Base-by-base conservation (phyloP, 306 rosid species). In the Heteromeles arbutifolia region DNA sequence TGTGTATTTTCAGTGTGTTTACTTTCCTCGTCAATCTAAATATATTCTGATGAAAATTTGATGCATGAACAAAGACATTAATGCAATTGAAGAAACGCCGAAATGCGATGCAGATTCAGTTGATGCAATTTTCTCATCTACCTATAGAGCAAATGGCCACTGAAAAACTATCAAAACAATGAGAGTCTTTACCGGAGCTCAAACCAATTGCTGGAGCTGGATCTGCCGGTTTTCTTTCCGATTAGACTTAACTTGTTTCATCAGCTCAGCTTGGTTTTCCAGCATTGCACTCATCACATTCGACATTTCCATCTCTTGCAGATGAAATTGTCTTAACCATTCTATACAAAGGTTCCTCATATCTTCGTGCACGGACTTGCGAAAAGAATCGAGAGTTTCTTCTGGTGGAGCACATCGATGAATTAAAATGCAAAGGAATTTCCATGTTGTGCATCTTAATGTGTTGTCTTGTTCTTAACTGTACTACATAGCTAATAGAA, bases 291-390 rank as follows among this genome's bases (percentile, higher is more conserved):
- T 87, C 93, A 83, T 81, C 75, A 79, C 83, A 5, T 80, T 78
- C 18, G 96, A 85, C 88, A 84, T 87, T 75, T 88, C 91, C 77
- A 75, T 89, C 97, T 92, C 98, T 72, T 96, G 98, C 90, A 90
- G 81, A 74, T 92, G 99, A 81, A 92, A 96, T 76, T 96, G 96
- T 81, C 98, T 86, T 79, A 96, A 79, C 77, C 86, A 77, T 88
- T 96, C 97, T 73, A 92, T 85, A 81, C 90, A 97, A 86, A 96
- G 98, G 86, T 96, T 96, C 85, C 97, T 88, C 89, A 85, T 86
- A 79, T 92, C 98, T 82, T 88, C 92, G 18, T 92, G 96, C 70
- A 92, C 85, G 69, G 94, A 91, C 84, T 86, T 96, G 89, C 86
- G 91, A 85, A 89, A 84, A 56, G 96, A 89, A 73, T 88, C 96